These are phyloP conservation scores for Cercospora sp. DNA, from an alignment of 2,329 filamentous ascomycete species.

Conservation along the genomic window DNA sequence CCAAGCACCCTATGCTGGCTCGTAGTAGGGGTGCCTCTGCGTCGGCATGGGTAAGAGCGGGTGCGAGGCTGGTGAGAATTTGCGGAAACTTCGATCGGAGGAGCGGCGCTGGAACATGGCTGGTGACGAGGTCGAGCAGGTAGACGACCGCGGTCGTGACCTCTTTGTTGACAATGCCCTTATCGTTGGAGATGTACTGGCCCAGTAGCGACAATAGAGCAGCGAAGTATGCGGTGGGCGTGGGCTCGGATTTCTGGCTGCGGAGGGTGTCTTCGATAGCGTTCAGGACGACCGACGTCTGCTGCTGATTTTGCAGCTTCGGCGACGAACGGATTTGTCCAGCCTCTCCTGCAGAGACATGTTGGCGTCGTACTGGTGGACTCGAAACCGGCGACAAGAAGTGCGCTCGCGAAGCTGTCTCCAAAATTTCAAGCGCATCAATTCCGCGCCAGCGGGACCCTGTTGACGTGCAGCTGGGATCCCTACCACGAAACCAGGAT, in stretches of 20 bases:
- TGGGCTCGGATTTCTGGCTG: slow-evolving; percentile 79
- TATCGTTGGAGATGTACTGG: slow-evolving; percentile 66
- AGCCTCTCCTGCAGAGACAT: slow-evolving; percentile 82
- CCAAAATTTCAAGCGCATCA: slow-evolving; percentile 2
- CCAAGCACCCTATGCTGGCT: slow-evolving; percentile 87
- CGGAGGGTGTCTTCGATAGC: slow-evolving; percentile 91
- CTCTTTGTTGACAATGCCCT: slow-evolving; percentile 74
- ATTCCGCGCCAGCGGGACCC: neutral
- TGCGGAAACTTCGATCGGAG: slow-evolving; percentile 93
- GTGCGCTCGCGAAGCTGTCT: neutral
- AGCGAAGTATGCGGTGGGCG: slow-evolving; percentile 90
- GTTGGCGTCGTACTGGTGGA: slow-evolving; percentile 20
- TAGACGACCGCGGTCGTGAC: slow-evolving; percentile 86
- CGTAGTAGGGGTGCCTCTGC: slow-evolving; percentile 84
- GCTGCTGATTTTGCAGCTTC: slow-evolving; percentile 91
- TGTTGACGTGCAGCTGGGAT: slow-evolving; percentile 1
- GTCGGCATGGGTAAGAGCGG: slow-evolving; percentile 75
- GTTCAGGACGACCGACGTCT: slow-evolving; percentile 82
- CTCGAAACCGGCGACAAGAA: neutral
- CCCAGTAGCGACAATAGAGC: slow-evolving; percentile 86
- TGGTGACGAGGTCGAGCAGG: slow-evolving; percentile 88
- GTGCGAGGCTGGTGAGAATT: slow-evolving; percentile 83
- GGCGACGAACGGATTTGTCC: slow-evolving; percentile 88
- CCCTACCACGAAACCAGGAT: neutral
- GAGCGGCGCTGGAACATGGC: slow-evolving; percentile 78